Evolutionary conservation across 2,329 filamentous ascomycete species (phyloP).

Genomic region (Fusarium sp.): DNA sequence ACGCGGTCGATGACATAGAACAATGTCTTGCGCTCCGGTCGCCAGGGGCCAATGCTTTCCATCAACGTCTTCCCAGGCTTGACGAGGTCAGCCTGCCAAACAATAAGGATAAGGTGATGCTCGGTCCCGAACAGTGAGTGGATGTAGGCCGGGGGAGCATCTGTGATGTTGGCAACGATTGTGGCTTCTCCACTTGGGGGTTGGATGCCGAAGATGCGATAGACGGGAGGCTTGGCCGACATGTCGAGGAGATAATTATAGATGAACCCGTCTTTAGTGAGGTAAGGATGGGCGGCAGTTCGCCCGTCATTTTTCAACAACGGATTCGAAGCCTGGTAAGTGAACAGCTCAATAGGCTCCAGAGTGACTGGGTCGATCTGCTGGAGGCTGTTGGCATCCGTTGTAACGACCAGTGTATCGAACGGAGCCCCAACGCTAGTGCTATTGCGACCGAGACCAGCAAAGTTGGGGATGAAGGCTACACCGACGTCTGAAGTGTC

Average conservation of each 20-base stretch:
- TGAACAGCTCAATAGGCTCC: constrained; percentile 28
- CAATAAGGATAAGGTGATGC: constrained; percentile 22
- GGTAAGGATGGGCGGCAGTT: constrained; percentile 18
- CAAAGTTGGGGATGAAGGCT: constrained; percentile 18
- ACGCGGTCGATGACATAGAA: constrained; percentile 24
- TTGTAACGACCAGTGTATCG: constrained; percentile 17
- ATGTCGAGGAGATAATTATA: constrained; percentile 29
- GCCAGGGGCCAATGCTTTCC: constrained; percentile 13
- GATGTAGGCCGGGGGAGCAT: constrained; percentile 21
- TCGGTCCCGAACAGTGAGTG: constrained; percentile 20
- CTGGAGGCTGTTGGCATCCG: constrained; percentile 16
- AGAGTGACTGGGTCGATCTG: constrained; percentile 19
- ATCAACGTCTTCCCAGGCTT: constrained; percentile 12
- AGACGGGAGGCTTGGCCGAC: constrained; percentile 4
- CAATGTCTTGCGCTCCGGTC: constrained; percentile 11
- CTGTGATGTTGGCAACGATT: constrained; percentile 28
- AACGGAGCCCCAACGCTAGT: constrained; percentile 5
- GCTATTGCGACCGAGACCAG: constrained; percentile 7
- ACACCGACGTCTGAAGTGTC: constrained; percentile 6
- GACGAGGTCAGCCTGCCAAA: constrained; percentile 24
- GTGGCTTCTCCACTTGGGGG: constrained; percentile 7
- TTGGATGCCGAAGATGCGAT: constrained; percentile 20
- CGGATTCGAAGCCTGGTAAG: constrained; percentile 18
- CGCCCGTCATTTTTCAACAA: constrained; percentile 12
- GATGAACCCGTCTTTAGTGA: constrained; percentile 5